Evolutionary conservation across 2,329 filamentous ascomycete species (phyloP).

Genomic region (Trichoderma cornu-damae): DNA sequence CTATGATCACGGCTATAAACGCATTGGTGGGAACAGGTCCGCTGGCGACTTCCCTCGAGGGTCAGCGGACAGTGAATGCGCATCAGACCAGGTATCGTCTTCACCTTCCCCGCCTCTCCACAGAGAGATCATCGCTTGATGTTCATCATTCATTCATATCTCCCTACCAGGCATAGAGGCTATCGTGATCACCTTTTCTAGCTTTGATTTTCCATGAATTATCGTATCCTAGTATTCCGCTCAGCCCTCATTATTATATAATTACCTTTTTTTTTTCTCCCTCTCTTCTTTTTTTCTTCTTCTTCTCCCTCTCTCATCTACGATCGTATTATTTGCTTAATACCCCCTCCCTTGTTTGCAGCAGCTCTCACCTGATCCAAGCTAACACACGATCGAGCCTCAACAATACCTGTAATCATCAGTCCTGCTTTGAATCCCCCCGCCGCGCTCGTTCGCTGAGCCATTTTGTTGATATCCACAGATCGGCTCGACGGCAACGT

Average conservation of each 20-base stretch:
- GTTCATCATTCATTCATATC: no score
- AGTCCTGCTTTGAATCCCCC: neutral
- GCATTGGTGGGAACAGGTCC: neutral
- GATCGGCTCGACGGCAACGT: neutral
- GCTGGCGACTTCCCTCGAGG: neutral
- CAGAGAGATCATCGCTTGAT: neutral
- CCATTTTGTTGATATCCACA: slow-evolving; percentile 1
- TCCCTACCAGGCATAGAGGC: no score
- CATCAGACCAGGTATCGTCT: neutral
- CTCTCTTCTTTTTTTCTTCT: neutral
- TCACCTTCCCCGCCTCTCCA: neutral
- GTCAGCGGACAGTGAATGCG: slow-evolving; percentile 2
- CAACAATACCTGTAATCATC: neutral
- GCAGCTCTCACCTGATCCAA: neutral
- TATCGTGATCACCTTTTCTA: neutral
- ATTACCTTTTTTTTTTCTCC: neutral
- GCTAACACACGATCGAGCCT: neutral
- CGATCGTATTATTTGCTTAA: neutral
- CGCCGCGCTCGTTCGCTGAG: neutral
- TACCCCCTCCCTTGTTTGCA: neutral
- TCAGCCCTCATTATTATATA: neutral
- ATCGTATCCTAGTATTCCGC: neutral
- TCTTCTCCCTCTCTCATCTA: neutral
- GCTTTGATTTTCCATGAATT: neutral
- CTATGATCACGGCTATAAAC: neutral